Base-by-base conservation (phyloP, 1,284 basidiomycete species). In the Sutorius eximius region DNA sequence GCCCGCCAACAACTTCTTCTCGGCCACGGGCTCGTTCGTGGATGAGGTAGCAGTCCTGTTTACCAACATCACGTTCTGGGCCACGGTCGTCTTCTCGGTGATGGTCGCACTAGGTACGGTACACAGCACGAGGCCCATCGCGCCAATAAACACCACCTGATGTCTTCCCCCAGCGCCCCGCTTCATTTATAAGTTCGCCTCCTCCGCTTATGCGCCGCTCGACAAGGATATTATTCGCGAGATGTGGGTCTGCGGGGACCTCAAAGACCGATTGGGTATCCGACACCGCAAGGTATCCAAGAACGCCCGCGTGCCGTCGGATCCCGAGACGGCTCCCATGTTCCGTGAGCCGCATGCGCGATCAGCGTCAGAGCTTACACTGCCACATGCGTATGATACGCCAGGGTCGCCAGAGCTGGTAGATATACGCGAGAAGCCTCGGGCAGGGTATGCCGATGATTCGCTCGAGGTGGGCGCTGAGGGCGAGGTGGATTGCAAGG, bases 141-240 rank as follows among this genome's bases (percentile, higher is more conserved):
- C 16, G 15, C 20, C 30, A 3, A 38, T 45, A 8, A 20, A 27
- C 22, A 5, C 34, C 8, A 5, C 18, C 45, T 47, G 16, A 47
- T 8, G 13, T 5, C 11, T 44, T n/a, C 18, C 45, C 2, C 15
- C 59, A 91, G 90, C 80, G 10, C 89, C 89, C 8, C 81, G 87
- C 5, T 89, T 87, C 73, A 52, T 91, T 40, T 74, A 84, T 73
- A 91, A 92, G 66, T 91, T 82, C 70, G 65, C 85, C 50, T 77
- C 79, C 16, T 78, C 83, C 2, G 77, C 83, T 0, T 93, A 91
- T 64, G 73, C 70, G 48, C 91, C 92, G 5, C 75, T 86, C 16
- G 91, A 94, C 75, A 86, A 83, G 69, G 91, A 95, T 64, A 87
- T 96, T 57, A 78, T 97, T 11, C 85, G 94, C 20, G 94, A 97